A percentile compares a stretch with the other conserved stretches of the same genome.
Conservation (phyloP, 106 monocot species). For the Triglochin maritima region DNA sequence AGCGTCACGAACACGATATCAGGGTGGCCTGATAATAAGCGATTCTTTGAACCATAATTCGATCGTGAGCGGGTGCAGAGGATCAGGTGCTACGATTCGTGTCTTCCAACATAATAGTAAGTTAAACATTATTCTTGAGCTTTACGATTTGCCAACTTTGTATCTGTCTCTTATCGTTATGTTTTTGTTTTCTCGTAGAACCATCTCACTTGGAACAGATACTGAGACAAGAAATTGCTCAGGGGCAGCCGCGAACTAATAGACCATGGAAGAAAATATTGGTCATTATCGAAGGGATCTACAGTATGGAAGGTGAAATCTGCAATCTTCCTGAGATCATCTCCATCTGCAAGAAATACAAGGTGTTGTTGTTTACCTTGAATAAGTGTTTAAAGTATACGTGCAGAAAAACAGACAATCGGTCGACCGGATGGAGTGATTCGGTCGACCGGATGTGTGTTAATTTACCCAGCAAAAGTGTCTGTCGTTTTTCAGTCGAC, state of each 20-base stretch:
- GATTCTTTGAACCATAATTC: slow-evolving; percentile 28
- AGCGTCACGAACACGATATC: background rate
- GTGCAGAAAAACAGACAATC: too few relatives aligned
- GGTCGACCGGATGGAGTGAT: too few relatives aligned
- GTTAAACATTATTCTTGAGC: background rate
- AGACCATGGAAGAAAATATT: slow-evolving; percentile 29
- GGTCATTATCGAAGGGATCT: slow-evolving; percentile 25
- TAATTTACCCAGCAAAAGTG: too few relatives aligned
- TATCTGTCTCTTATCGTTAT: background rate
- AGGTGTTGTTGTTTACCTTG: slow-evolving; percentile 4
- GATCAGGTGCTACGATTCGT: slow-evolving; percentile 13
- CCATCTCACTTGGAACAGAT: slow-evolving; percentile 23
- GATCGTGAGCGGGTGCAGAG: slow-evolving; percentile 22
- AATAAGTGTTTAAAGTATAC: too few relatives aligned
- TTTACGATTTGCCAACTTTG: background rate
- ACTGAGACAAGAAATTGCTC: slow-evolving; percentile 18
- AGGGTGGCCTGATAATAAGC: slow-evolving; percentile 26
- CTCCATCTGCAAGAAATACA: slow-evolving; percentile 28
- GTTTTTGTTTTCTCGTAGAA: slow-evolving; percentile 1
- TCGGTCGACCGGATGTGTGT: too few relatives aligned
- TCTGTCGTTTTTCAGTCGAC: too few relatives aligned
- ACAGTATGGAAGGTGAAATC: slow-evolving; percentile 29
- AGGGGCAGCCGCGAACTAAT: slow-evolving; percentile 17
- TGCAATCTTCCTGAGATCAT: slow-evolving; percentile 32
- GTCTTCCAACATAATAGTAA: slow-evolving; percentile 24